Conservation (phyloP, 2,329 filamentous ascomycete species). For the Zasmidium angulare region DNA sequence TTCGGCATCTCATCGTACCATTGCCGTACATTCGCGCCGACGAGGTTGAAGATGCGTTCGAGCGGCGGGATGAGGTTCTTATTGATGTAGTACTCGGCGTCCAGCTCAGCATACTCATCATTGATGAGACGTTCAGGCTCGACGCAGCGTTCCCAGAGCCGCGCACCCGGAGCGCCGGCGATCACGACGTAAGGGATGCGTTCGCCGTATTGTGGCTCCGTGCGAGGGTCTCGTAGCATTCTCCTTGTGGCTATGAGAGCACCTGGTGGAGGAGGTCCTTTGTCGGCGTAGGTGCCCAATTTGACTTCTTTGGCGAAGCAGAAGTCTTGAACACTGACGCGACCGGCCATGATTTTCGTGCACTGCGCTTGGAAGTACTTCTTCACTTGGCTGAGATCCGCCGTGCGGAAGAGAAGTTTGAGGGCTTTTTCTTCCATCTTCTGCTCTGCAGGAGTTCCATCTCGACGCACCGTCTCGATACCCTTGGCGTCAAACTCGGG, state of each 20-base stretch:
- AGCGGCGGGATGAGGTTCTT: slow-evolving; percentile 95
- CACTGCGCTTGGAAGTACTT: slow-evolving; percentile 87
- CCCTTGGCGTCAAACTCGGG: slow-evolving; percentile 97
- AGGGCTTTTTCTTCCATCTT: slow-evolving; percentile 94
- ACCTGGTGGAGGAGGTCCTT: slow-evolving; percentile 77
- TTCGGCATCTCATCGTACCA: slow-evolving; percentile 99
- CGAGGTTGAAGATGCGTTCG: slow-evolving; percentile 93
- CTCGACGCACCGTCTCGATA: slow-evolving; percentile 93
- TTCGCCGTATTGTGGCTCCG: slow-evolving; percentile 92
- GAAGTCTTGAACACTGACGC: slow-evolving; percentile 90
- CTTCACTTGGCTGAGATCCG: slow-evolving; percentile 86
- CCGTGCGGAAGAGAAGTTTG: slow-evolving; percentile 83
- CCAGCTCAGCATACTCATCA: slow-evolving; percentile 75
- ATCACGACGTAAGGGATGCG: slow-evolving; percentile 93
- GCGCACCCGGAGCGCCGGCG: slow-evolving; percentile 79
- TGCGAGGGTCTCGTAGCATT: slow-evolving; percentile 82
- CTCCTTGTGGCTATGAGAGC: slow-evolving; percentile 82
- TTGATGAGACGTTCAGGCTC: slow-evolving; percentile 78
- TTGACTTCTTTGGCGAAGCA: slow-evolving; percentile 93
- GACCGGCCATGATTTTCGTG: slow-evolving; percentile 84
- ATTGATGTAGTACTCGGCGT: slow-evolving; percentile 94
- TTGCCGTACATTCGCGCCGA: slow-evolving; percentile 82
- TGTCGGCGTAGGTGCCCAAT: slow-evolving; percentile 82
- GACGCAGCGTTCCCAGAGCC: slow-evolving; percentile 86
- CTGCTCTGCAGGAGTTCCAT: slow-evolving; percentile 92